These are phyloP conservation scores for Tylopilus vinaceipallidus DNA, from an alignment of 768 basidiomycete genomes.

Conservation along the genomic window DNA sequence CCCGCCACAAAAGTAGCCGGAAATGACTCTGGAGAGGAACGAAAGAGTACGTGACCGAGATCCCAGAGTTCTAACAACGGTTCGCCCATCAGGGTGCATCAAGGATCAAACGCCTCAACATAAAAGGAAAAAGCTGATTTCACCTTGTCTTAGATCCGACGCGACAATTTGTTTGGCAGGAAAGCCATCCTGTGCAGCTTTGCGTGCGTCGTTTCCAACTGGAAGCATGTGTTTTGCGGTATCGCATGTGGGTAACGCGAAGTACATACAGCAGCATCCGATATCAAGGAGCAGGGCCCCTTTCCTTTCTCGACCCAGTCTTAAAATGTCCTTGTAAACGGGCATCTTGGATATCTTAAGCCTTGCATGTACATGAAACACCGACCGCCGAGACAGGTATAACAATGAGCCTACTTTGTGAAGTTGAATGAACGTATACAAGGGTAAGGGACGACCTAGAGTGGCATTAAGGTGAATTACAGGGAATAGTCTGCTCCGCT, in stretches of 20 bases:
- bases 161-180: conserved; percentile 37
- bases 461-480: background rate
- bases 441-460: conserved; percentile 23
- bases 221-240: background rate
- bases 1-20: conserved; percentile 56
- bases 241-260: background rate
- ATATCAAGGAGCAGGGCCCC: conserved; percentile 43
- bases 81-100: background rate
- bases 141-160: conserved; percentile 40
- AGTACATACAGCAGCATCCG: conserved; percentile 41
- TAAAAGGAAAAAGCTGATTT: background rate
- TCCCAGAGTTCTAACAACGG: conserved; percentile 52
- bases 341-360: conserved; percentile 20
- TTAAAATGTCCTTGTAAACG: conserved; percentile 29
- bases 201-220: conserved; percentile 44
- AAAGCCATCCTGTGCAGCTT: conserved; percentile 41
- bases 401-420: conserved; percentile 8
- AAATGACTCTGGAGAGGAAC: conserved; percentile 47
- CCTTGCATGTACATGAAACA: conserved; percentile 8
- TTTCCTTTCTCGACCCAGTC: conserved; percentile 35
- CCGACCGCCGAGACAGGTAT: background rate
- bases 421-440: conserved; percentile 23
- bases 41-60: conserved; percentile 60
- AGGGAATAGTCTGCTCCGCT: background rate
- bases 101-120: background rate